phyloP scores from a whole-genome alignment of 257 asterid species.

The Sherardia arvensis region DNA sequence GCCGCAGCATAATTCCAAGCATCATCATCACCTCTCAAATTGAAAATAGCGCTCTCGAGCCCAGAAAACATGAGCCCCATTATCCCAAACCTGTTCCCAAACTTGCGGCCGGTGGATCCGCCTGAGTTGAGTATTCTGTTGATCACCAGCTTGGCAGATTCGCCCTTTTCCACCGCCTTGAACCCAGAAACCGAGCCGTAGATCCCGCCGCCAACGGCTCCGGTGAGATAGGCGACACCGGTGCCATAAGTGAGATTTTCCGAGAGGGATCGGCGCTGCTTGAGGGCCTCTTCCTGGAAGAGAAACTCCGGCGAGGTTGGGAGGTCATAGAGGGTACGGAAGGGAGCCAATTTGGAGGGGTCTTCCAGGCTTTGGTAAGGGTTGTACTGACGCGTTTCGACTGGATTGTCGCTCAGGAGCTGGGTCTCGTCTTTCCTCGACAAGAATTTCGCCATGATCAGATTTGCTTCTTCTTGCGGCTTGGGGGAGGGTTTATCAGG shows the following conservation, averaged over 20 bases:
- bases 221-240: constrained; percentile 9
- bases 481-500: not conserved
- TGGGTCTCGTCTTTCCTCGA: not conserved
- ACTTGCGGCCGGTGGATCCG: constrained; percentile 7
- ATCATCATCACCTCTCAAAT: constrained; percentile 7
- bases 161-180: constrained; percentile 7
- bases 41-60: not conserved
- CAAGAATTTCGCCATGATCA: constrained; percentile 1
- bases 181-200: constrained; percentile 3
- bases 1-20: constrained; percentile 3
- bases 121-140: constrained; percentile 9
- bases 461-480: not conserved
- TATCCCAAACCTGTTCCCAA: constrained; percentile 7
- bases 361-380: not conserved
- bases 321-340: constrained; percentile 6
- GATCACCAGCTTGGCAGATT: constrained; percentile 6
- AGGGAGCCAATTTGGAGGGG: not conserved
- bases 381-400: constrained; percentile 7
- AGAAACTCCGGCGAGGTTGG: constrained; percentile 17
- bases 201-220: constrained; percentile 5
- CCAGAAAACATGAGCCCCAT: constrained; percentile 15
- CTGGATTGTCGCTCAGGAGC: not conserved
- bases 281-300: constrained; percentile 15
- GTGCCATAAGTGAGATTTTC: constrained; percentile 8
- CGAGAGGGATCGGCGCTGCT: constrained; percentile 4